Percentiles rank a stretch among this genome's conserved stretches.
Evolutionary conservation across 164 flowering plant genomes (phyloP).

Genomic region (Chimonanthus praecox): DNA sequence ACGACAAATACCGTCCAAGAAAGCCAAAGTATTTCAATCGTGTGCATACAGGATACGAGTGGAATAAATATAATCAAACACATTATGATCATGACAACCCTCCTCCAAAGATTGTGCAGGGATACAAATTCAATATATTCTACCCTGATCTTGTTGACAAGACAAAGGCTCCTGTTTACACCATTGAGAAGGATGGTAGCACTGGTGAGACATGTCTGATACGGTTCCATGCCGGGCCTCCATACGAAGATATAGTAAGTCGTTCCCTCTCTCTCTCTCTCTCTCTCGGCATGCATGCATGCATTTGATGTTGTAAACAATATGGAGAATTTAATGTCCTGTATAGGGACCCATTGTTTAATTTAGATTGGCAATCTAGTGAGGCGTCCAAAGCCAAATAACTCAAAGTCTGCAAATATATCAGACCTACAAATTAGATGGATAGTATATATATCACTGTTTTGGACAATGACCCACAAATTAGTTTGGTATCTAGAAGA

Average conservation of each 20-base stretch:
- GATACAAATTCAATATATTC: slow-evolving; percentile 94
- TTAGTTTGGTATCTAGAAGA: too few relatives aligned
- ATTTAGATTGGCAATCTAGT: not conserved
- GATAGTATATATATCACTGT: too few relatives aligned
- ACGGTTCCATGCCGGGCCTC: slow-evolving; percentile 96
- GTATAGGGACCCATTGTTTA: not conserved
- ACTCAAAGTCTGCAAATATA: too few relatives aligned
- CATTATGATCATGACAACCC: slow-evolving; percentile 99
- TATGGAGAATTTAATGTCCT: not conserved
- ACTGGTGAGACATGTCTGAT: slow-evolving; percentile 86
- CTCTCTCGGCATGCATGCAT: not conserved
- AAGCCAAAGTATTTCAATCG: slow-evolving; percentile 99
- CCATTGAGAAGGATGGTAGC: slow-evolving; percentile 88
- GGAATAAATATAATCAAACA: slow-evolving; percentile 99
- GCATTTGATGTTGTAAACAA: not conserved
- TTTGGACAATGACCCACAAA: too few relatives aligned
- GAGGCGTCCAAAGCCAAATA: too few relatives aligned
- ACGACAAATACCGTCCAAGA: slow-evolving; percentile 95
- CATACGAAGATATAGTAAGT: slow-evolving; percentile 96
- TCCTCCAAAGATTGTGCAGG: slow-evolving; percentile 97
- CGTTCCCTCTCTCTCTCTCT: not conserved
- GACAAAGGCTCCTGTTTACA: slow-evolving; percentile 71
- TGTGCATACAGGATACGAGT: slow-evolving; percentile 98
- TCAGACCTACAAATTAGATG: too few relatives aligned
- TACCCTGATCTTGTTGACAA: slow-evolving; percentile 98